These are phyloP conservation scores for Pleoardoris graminearum DNA, from an alignment of 2,329 filamentous ascomycete species.

Conservation along the genomic window DNA sequence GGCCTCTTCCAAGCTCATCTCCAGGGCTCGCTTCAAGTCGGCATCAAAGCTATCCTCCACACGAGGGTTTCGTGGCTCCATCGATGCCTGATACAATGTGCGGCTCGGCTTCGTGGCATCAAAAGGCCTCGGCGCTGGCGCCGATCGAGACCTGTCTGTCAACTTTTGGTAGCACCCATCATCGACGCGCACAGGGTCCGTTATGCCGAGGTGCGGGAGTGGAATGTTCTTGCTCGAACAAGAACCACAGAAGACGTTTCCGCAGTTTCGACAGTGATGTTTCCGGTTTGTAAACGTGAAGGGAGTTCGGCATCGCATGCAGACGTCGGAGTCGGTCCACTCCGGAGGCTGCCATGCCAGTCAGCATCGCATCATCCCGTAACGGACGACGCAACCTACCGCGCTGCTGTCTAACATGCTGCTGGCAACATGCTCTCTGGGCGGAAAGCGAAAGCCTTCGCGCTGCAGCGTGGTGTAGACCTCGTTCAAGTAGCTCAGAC, in stretches of 20 bases:
- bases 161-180: conserved; percentile 93
- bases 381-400: conserved; percentile 57
- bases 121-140: conserved; percentile 50
- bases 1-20: conserved; percentile 96
- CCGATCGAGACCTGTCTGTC: conserved; percentile 67
- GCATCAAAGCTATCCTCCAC: conserved; percentile 93
- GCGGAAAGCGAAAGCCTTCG: conserved; percentile 89
- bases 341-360: conserved; percentile 72
- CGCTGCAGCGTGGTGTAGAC: conserved; percentile 80
- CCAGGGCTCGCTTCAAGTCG: conserved; percentile 87
- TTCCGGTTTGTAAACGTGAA: conserved; percentile 99
- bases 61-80: conserved; percentile 89
- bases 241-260: conserved; percentile 94
- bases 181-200: conserved; percentile 89
- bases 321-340: conserved; percentile 97
- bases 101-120: conserved; percentile 60
- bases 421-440: conserved; percentile 82
- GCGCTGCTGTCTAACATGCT: conserved; percentile 98
- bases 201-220: conserved; percentile 88
- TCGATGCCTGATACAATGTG: conserved; percentile 66
- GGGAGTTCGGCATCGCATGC: conserved; percentile 92
- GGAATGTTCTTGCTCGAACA: conserved; percentile 89
- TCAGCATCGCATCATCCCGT: conserved; percentile 11
- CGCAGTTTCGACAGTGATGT: conserved; percentile 97
- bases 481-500: conserved; percentile 83